phyloP scores from a whole-genome alignment of 1,284 basidiomycete genomes.

The Agaricales sp. region DNA sequence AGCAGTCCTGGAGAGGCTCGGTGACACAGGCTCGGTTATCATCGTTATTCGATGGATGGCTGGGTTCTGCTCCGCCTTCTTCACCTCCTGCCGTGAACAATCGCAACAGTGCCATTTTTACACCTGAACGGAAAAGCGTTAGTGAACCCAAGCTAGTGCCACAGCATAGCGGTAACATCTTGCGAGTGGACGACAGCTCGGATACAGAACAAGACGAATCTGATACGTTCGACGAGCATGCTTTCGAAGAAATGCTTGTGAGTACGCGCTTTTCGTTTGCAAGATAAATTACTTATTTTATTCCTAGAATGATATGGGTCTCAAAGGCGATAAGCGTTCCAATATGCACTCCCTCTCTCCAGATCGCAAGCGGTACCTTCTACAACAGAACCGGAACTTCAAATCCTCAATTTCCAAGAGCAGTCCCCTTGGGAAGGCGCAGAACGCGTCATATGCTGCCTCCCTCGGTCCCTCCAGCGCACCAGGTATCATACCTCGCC shows the following conservation, averaged over 20 bases:
- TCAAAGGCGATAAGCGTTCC: conserved; percentile 60
- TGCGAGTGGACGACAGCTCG: conserved; percentile 12
- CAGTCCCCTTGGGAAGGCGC: conserved; percentile 16
- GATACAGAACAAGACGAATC: conserved; percentile 19
- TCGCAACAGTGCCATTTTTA: conserved; percentile 20
- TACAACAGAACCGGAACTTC: conserved; percentile 42
- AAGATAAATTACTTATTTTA: background rate
- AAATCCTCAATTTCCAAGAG: conserved; percentile 22
- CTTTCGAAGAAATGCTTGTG: conserved; percentile 60
- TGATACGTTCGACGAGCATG: conserved; percentile 33
- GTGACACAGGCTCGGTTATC: conserved; percentile 52
- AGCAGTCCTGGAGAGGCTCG: conserved; percentile 30
- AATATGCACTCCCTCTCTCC: conserved; percentile 56
- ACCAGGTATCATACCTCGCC: conserved; percentile 41
- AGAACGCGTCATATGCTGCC: conserved; percentile 27
- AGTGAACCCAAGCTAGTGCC: conserved; percentile 39
- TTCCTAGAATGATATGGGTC: conserved; percentile 54
- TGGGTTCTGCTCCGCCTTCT: conserved; percentile 9
- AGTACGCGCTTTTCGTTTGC: conserved; percentile 15
- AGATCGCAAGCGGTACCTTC: conserved; percentile 61
- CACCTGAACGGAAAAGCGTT: conserved; percentile 37
- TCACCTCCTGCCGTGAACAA: conserved; percentile 24
- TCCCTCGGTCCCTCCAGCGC: conserved; percentile 56
- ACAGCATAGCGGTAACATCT: conserved; percentile 23
- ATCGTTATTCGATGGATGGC: conserved; percentile 54